Evolutionary conservation across 192 early-diverging fungal genomes (phyloP).

Genomic region (Podila clonocystis): DNA sequence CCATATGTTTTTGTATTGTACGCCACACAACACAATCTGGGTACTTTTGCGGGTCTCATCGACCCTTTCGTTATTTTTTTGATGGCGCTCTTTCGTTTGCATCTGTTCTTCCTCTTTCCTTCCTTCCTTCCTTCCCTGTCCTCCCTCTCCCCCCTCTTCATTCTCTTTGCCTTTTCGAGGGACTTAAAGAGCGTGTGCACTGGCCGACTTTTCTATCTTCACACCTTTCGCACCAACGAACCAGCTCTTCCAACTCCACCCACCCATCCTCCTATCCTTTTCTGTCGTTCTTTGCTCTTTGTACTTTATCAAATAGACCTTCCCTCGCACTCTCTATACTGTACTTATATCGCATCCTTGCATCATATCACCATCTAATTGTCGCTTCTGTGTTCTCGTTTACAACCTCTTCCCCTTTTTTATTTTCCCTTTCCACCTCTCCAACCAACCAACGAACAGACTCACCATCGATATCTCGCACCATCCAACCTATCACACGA

Average conservation of each 20-base stretch:
- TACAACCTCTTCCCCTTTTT: neutral
- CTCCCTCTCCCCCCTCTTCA: neutral
- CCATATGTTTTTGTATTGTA: too few relatives aligned
- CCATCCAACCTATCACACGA: too few relatives aligned
- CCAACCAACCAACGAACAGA: too few relatives aligned
- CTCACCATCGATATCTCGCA: too few relatives aligned
- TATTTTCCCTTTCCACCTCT: neutral
- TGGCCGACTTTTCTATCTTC: too few relatives aligned
- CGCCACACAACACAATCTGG: neutral
- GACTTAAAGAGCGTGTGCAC: neutral
- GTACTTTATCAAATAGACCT: too few relatives aligned
- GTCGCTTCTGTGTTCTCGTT: too few relatives aligned
- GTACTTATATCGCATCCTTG: neutral
- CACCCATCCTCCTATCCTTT: too few relatives aligned
- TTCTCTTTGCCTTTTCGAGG: neutral
- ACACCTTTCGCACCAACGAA: too few relatives aligned
- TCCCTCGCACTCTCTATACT: too few relatives aligned
- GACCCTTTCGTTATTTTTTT: neutral
- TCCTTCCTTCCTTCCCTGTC: neutral
- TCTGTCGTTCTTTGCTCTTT: too few relatives aligned
- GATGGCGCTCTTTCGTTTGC: neutral
- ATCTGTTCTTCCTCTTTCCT: neutral
- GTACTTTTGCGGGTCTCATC: neutral
- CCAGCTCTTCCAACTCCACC: too few relatives aligned
- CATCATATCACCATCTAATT: neutral